Conservation (phyloP, 129 eudicot species). For the Flaveria linearis region DNA sequence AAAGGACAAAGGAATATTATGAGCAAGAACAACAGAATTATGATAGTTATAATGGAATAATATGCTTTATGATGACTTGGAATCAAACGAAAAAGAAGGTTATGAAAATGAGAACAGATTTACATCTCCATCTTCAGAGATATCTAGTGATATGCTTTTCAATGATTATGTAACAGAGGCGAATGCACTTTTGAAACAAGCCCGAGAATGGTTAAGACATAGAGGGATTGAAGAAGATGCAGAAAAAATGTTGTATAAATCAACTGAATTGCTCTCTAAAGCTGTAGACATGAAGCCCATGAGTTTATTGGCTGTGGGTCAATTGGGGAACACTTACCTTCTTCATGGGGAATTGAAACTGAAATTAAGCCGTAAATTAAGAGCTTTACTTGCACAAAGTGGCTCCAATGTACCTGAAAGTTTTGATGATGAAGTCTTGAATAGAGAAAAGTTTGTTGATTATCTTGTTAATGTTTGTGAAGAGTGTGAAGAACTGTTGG, state of each 20-base stretch:
- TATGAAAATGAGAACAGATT: slow-evolving; percentile 32
- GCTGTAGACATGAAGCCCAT: slow-evolving; percentile 83
- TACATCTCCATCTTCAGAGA: slow-evolving; percentile 53
- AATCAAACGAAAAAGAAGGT: slow-evolving; percentile 31
- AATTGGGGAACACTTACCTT: slow-evolving; percentile 90
- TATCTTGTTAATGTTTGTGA: slow-evolving; percentile 75
- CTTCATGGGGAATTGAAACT: slow-evolving; percentile 94
- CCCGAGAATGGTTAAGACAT: slow-evolving; percentile 51
- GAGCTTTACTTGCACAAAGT: slow-evolving; percentile 54
- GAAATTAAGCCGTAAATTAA: slow-evolving; percentile 61
- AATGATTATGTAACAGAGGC: slow-evolving; percentile 65
- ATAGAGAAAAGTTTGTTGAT: slow-evolving; percentile 55
- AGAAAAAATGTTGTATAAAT: slow-evolving; percentile 58
- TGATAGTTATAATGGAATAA: slow-evolving; percentile 27
- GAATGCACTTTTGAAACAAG: slow-evolving; percentile 66
- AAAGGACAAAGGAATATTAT: slow-evolving; percentile 35
- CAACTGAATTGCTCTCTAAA: slow-evolving; percentile 63
- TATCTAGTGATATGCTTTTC: slow-evolving; percentile 59
- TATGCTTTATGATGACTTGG: slow-evolving; percentile 27
- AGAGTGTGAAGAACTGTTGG: slow-evolving; percentile 92
- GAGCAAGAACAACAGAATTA: slow-evolving; percentile 35
- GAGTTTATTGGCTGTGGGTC: slow-evolving; percentile 96
- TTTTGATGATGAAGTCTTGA: slow-evolving; percentile 37
- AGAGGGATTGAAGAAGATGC: slow-evolving; percentile 55
- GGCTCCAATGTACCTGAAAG: slow-evolving; percentile 33